Base-by-base conservation (phyloP, 108 stramenopile species). In the Pseudonitzschia multistriata region DNA sequence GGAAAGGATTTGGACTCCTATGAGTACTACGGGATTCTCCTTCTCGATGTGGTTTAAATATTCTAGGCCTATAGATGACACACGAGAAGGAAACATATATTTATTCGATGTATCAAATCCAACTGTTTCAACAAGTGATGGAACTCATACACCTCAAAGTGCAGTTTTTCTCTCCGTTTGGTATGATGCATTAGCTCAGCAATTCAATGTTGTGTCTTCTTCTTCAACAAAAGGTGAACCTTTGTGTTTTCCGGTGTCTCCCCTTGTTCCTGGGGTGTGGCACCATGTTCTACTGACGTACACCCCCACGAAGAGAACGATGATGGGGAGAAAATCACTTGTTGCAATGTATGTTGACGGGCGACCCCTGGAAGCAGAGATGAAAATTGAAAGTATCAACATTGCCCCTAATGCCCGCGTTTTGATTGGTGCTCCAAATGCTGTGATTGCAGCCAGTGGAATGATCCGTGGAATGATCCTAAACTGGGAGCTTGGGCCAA, bases 261-360 rank as follows among this genome's bases (percentile, higher is more conserved):
- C 88, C n/a, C 78, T 95, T 35, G 66, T 78, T 22, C 81, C 85
- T 5, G 80, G 77, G 24, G 89, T 89, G 4, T 95, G 94, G 94
- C 94, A 95, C 68, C 91, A 95, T 67, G 68, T 92, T 70, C 64
- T 86, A n/a, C 47, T 95, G 29, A 86, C 94, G 24, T 95, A 89
- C 65, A 87, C 79, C 35, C 89, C 91, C 3, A 79, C 90, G 10
- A 95, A 92, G 65, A 74, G 94, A 65, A 77, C 87, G 6, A 86
- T 92, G 77, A 83, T 95, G 53, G 81, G 77, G 30, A 74, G 89
- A 22, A 95, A 92, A 73, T 83, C 90, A 28, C 71, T 79, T 1
- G 57, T 92, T 24, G 72, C 68, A 25, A 64, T 95, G 42, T 92
- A 75, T 68, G 79, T 95, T 33, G 88, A 95, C 73, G 94, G 90